Base-by-base conservation (phyloP, 2,329 filamentous ascomycete species). In the Colletotrichum sidae region DNA sequence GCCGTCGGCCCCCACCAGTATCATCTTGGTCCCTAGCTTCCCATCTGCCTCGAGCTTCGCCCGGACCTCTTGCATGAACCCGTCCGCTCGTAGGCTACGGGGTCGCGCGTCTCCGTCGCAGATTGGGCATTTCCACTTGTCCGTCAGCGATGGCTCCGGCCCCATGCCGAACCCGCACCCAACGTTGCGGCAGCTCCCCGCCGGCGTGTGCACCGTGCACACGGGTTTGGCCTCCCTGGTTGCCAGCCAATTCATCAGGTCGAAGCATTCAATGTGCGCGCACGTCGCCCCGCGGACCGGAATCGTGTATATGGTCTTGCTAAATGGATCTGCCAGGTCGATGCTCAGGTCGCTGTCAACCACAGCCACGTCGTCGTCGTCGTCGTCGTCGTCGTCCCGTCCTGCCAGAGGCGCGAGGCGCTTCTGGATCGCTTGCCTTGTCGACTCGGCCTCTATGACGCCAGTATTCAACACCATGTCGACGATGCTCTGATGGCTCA, bases 101-200 rank as follows among this genome's bases (percentile, higher is more conserved):
- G 95, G 96, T 12, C 94, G 86, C 10, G 92, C 93, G 75, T 97
- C 94, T 38, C 79, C 81, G 34, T 83, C 83, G 76, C 95, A 98
- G 37, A 97, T 88, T 0, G 96, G 96, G 71, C 96, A 99, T 68
- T 86, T 90, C 94, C 94, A 97, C 56, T 87, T 86, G 72, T 96
- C 92, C 0, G 86, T 81, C 59, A 85, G 78, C 1, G 83, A 83
- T 8, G 86, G 87, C 69, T 89, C 84, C 6, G 58, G 41, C 5
- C 55, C 17, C 49, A 42, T 38, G 12, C 42, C 54, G 17, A 39
- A n/a, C 2, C 50, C 33, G 17, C 55, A 38, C 50, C 69, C 70
- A 8, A 70, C 73, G 10, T 72, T 71, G 69, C 80, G 70, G 69
- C 80, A 84, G 1, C 66, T 62, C 58, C 83, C 83, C 44, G 74